Evolutionary conservation across 2,329 filamentous ascomycete genomes (phyloP).

Genomic region (Lizonia empirigonia): DNA sequence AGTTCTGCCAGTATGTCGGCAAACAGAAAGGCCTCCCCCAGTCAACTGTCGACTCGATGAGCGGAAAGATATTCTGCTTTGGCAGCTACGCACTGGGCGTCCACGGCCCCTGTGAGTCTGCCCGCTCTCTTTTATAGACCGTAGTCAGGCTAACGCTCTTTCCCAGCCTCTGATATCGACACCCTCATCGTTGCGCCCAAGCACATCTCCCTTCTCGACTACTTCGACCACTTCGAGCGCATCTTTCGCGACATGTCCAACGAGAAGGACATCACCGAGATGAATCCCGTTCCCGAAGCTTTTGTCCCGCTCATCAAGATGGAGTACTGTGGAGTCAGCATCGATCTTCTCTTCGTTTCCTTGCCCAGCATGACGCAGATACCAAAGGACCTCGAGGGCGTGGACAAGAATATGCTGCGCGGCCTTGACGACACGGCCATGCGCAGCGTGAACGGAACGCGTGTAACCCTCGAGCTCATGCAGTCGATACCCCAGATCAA

Average conservation of each 20-base stretch:
- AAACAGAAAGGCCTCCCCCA: constrained; percentile 74
- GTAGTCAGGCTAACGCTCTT: constrained; percentile 3
- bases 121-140: background rate
- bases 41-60: constrained; percentile 78
- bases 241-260: constrained; percentile 78
- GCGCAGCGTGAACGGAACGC: constrained; percentile 88
- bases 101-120: constrained; percentile 71
- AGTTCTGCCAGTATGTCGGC: constrained; percentile 85
- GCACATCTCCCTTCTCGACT: constrained; percentile 86
- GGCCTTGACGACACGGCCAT: constrained; percentile 87
- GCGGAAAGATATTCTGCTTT: constrained; percentile 93
- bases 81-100: constrained; percentile 95
- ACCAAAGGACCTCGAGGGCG: constrained; percentile 69
- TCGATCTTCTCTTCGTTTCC: constrained; percentile 78
- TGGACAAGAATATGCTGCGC: constrained; percentile 81
- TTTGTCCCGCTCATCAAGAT: constrained; percentile 98
- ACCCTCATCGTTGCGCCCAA: constrained; percentile 91
- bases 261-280: constrained; percentile 78
- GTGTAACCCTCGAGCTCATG: constrained; percentile 92
- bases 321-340: constrained; percentile 86
- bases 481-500: constrained; percentile 85
- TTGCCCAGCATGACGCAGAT: constrained; percentile 51
- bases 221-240: constrained; percentile 86
- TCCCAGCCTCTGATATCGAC: constrained; percentile 93
- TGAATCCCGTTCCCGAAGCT: constrained; percentile 84